Base-by-base conservation (phyloP, 164 flowering plant species). In the Euptelea pleiosperma region DNA sequence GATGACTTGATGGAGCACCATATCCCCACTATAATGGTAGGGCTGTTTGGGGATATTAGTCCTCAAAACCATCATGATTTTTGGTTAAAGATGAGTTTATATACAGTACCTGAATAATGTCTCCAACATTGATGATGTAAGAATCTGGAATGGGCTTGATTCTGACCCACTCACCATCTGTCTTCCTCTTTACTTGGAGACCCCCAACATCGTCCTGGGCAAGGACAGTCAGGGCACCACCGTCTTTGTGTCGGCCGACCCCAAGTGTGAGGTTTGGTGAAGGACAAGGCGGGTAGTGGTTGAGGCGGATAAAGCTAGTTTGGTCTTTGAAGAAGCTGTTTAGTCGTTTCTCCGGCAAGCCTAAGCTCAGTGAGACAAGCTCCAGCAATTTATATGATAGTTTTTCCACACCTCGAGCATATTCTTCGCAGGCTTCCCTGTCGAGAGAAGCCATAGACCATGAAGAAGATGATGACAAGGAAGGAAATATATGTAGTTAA, bases 241-340 rank as follows among this genome's bases (percentile, higher is more conserved):
- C 49, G 41, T 69, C 73, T 25, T 69, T 64, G 64, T 69, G 73
- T 25, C 61, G 68, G 41, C 64, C 68, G 10, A 69, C 68, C 14
- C 73, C 72, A 8, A 69, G 68, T 26, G 73, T 74, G 0, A 75
- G 59, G 35, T 71, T 37, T 0, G 78, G 80, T 14, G 36, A 22
- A 10, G 82, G 78, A 60, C 85, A 80, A 6, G 77, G 72, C 8
- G 80, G 79, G 37, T 78, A 75, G 66, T 77, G 69, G 29, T 77
- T 78, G 52, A 78, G 64, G n/a, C 79, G 52, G 6, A 71, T 31
- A 36, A 66, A 55, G 46, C 75, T 75, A 0, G 71, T 71, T 33
- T 73, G 71, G 21, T 65, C 72, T 37, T 70, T 35, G 57, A 80
- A 80, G 58, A 41, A 80, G 24, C 25, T 73, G 15, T 53, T 19